phyloP scores from a whole-genome alignment of 2,329 filamentous ascomycete genomes.

The Xylariaceae sp. region DNA sequence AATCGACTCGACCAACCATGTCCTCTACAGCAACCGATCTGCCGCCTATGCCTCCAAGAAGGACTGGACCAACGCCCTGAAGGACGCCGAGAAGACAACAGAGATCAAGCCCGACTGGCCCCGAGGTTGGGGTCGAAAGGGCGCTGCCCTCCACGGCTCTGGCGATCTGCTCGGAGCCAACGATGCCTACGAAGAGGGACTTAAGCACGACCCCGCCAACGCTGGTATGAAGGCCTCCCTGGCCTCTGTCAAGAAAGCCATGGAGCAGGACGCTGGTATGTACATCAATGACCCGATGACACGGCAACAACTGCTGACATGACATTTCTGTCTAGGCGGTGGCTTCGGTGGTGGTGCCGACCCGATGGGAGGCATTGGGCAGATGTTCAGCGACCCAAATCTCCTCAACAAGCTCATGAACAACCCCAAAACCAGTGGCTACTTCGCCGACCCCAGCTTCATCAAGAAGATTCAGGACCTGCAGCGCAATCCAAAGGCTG shows the following conservation, averaged over 20 bases:
- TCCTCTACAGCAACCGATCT: conserved; percentile 96
- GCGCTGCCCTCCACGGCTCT: conserved; percentile 80
- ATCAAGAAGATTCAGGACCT: conserved; percentile 85
- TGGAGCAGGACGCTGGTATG: conserved; percentile 64
- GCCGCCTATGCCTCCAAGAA: conserved; percentile 83
- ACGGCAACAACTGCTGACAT: conserved; percentile 3
- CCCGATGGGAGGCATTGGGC: conserved; percentile 71
- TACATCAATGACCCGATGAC: neutral
- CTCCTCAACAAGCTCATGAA: conserved; percentile 83
- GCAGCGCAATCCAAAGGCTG: conserved; percentile 70
- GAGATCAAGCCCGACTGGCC: conserved; percentile 97
- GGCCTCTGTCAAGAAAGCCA: conserved; percentile 79
- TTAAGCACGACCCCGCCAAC: conserved; percentile 88
- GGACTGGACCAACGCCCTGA: conserved; percentile 77
- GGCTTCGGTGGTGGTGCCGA: conserved; percentile 52
- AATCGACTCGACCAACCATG: conserved; percentile 84
- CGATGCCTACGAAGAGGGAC: conserved; percentile 90
- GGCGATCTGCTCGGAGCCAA: conserved; percentile 81
- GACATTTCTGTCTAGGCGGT: conserved; percentile 23
- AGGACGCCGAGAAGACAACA: conserved; percentile 89
- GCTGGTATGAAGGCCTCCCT: conserved; percentile 88
- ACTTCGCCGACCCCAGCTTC: conserved; percentile 79
- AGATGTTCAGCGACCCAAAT: conserved; percentile 92
- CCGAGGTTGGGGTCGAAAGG: conserved; percentile 93
- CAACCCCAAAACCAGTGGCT: conserved; percentile 87